Evolutionary conservation across 176 grass and related monocot species (phyloP), one percentile per base, ranked within the genome.

Genomic region (Pontederia paniculata): DNA sequence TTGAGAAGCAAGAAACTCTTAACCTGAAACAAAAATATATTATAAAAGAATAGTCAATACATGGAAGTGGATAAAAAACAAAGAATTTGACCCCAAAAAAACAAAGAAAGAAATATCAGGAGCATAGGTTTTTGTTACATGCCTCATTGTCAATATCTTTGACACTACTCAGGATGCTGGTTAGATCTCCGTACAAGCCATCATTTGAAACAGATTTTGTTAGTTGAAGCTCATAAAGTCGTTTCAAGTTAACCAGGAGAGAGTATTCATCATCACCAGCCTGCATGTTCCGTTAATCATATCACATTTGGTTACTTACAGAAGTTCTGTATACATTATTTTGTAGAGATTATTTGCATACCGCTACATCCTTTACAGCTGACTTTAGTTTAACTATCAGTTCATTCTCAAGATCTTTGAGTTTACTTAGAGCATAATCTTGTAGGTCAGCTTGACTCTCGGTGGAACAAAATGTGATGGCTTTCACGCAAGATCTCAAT

Each of bases 261-360:
- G 93, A 90, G 73, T 97, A 97, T 74, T 97, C 93, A 90, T 97
- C 93, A 66, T 86, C 93, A 42, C 93, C 93, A 50, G 86, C 83
- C 93, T 97, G 80, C 50, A 75, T 80, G 54, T 5, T 37, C 7
- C 28, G 7, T 37, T 37, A 37, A 37, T 37, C 28, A 37, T 37
- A 37, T 37, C 28, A 37, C 28, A 6, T 37, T 37, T 37, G 28
- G 5, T 37, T 37, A 2, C 28, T 37, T n/a, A n/a, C n/a, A 6
- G 3, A 37, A 2, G 7, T 37, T 37, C 7, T 37, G 12, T 42
- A 66, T 50, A 45, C n/a, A 62, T 47, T 48, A 58, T 60, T 17
- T 45, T 50, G 23, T 44, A 51, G 10, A 69, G 14, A n/a, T 73
- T 67, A 42, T 63, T 61, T 1, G 50, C 72, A 62, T 82, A 97